phyloP scores from a whole-genome alignment of 495 filamentous ascomycete genomes.

The Corynascus novoguineensis region DNA sequence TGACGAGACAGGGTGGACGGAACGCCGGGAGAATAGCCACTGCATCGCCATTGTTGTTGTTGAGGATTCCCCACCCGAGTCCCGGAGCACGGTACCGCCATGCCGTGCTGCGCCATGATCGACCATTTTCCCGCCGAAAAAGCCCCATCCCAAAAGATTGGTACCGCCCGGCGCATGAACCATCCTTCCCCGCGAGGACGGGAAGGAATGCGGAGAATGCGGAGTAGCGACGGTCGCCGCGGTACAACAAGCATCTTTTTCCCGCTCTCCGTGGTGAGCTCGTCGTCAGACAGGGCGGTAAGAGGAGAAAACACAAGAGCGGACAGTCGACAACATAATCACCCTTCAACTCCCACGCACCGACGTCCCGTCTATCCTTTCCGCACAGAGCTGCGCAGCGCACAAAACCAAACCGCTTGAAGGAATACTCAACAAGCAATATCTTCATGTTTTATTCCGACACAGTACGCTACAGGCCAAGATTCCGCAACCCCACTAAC shows the following conservation, averaged over 20 bases:
- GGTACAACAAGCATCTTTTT: not conserved
- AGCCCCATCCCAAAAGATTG: not conserved
- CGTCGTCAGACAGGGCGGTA: too few species aligned
- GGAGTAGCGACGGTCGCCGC: not conserved
- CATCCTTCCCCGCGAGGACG: not conserved
- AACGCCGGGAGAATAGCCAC: not conserved
- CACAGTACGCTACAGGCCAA: too few species aligned
- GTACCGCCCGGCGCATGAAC: constrained; percentile 2
- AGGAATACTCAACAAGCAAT: too few species aligned
- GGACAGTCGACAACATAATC: too few species aligned
- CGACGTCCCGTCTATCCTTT: too few species aligned
- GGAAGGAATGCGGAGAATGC: constrained; percentile 4
- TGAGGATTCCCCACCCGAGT: not conserved
- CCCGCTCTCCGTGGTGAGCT: not conserved
- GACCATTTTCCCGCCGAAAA: not conserved
- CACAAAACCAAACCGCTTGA: too few species aligned
- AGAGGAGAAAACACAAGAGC: too few species aligned
- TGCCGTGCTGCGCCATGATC: not conserved
- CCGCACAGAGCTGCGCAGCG: too few species aligned
- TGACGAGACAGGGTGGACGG: not conserved
- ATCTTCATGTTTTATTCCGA: too few species aligned
- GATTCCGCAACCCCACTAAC: not conserved
- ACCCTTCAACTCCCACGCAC: too few species aligned
- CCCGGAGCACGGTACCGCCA: not conserved
- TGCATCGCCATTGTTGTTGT: too few species aligned